phyloP scores from a whole-genome alignment of 768 basidiomycete genomes.

The Amanita pallidorosea region DNA sequence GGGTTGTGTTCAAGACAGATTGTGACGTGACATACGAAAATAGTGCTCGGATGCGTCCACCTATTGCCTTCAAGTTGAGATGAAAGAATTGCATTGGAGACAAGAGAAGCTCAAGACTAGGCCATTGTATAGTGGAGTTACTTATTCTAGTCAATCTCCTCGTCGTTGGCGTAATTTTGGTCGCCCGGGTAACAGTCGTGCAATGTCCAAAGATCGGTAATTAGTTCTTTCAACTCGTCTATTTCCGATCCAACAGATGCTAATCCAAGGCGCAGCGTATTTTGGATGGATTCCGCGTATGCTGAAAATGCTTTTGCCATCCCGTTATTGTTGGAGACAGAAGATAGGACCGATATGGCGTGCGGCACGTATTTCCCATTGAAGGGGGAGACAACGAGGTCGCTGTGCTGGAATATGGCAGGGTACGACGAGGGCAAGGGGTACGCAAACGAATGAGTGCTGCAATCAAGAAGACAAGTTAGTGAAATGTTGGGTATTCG shows the following conservation, averaged over 20 bases:
- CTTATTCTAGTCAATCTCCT: not conserved
- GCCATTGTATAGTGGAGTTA: not conserved
- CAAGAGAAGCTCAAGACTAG: not conserved
- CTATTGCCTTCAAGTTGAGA: too few relatives aligned
- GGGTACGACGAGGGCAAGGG: conserved; percentile 57
- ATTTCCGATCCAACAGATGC: conserved; percentile 29
- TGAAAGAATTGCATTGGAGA: not conserved
- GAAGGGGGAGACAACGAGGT: not conserved
- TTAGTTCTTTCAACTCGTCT: conserved; percentile 50
- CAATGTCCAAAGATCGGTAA: conserved; percentile 48
- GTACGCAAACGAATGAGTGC: conserved; percentile 39
- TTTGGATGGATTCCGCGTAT: conserved; percentile 37
- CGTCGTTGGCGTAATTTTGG: not conserved
- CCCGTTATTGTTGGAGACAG: conserved; percentile 30
- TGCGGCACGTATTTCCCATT: not conserved
- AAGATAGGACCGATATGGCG: conserved; percentile 24
- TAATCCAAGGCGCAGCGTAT: conserved; percentile 20
- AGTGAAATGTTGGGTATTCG: not conserved
- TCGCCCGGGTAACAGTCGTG: conserved; percentile 24
- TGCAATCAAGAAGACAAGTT: conserved; percentile 13
- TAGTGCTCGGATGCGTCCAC: too few relatives aligned
- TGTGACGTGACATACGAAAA: not conserved
- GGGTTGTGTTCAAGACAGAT: not conserved
- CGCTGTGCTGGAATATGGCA: conserved; percentile 23
- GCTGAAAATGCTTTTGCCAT: conserved; percentile 31